Percentiles rank a stretch among this genome's conserved stretches.
phyloP scores from a whole-genome alignment of 148 eudicot genomes.

The Heliosperma pusillum region DNA sequence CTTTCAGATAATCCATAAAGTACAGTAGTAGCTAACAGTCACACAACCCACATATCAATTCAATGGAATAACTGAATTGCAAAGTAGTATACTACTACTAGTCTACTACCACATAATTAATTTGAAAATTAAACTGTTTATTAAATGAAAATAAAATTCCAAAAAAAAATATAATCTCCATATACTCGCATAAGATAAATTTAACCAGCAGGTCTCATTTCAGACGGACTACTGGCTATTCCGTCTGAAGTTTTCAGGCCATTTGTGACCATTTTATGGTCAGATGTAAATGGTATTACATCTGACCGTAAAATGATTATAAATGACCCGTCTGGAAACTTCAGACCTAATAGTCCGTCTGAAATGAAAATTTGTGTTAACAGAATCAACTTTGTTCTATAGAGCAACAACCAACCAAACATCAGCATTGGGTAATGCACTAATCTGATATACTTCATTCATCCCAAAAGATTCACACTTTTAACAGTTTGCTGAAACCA shows the following conservation, averaged over 20 bases:
- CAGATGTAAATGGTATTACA: no score
- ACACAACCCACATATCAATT: no score
- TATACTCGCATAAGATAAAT: neutral
- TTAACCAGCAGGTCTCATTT: no score
- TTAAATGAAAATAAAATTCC: neutral
- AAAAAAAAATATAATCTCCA: neutral
- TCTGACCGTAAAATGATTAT: no score
- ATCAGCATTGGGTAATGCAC: conserved; percentile 8
- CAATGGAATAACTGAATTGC: neutral
- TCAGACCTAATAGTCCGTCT: no score
- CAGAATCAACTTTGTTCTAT: conserved; percentile 9
- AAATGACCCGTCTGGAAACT: no score
- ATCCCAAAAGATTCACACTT: conserved; percentile 12
- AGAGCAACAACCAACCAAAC: conserved; percentile 15
- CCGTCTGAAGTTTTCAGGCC: no score
- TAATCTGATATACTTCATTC: neutral
- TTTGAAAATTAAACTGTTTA: neutral
- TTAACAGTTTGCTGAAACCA: conserved; percentile 4
- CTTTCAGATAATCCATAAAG: neutral
- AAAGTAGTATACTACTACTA: no score
- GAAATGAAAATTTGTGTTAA: no score
- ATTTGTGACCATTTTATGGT: no score
- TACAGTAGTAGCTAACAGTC: no score
- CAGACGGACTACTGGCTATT: no score
- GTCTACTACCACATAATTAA: neutral